Conservation (phyloP, 108 stramenopile genomes). For the Discostella stelligeroides region DNA sequence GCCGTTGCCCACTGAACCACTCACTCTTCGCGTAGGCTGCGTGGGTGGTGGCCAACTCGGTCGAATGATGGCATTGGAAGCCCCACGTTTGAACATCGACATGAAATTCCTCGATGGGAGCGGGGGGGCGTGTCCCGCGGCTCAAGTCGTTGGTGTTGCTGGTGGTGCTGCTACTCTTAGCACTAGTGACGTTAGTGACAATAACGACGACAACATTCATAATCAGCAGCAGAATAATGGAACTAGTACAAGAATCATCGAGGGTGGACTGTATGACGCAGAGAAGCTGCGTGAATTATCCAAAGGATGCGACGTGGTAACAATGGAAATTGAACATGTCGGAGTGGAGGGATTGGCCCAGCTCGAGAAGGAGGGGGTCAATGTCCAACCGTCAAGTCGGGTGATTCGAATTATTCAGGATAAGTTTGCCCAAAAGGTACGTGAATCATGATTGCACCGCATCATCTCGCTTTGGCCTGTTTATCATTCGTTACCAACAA, state of each 20-base stretch:
- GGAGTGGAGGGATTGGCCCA: conserved; percentile 81
- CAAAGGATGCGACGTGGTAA: conserved; percentile 85
- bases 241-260: conserved; percentile 49
- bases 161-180: not conserved
- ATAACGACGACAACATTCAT: not conserved
- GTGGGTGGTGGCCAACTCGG: conserved; percentile 99
- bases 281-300: conserved; percentile 73
- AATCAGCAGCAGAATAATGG: conserved; percentile 32
- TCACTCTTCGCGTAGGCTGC: conserved; percentile 79
- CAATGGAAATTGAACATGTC: conserved; percentile 99
- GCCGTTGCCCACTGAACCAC: conserved; percentile 32
- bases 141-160: conserved; percentile 47
- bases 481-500: not conserved
- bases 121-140: conserved; percentile 73
- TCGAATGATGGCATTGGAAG: conserved; percentile 98
- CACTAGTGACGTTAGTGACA: no score
- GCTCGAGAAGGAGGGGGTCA: conserved; percentile 82
- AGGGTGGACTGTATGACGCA: conserved; percentile 87
- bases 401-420: conserved; percentile 94
- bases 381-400: conserved; percentile 87
- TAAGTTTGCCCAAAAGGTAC: conserved; percentile 92
- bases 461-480: no score
- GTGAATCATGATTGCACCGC: conserved; percentile 1
- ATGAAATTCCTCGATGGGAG: conserved; percentile 88
- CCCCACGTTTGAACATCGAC: conserved; percentile 88